Base-by-base conservation (phyloP, 164 flowering plant species). In the Echeveria elegans region DNA sequence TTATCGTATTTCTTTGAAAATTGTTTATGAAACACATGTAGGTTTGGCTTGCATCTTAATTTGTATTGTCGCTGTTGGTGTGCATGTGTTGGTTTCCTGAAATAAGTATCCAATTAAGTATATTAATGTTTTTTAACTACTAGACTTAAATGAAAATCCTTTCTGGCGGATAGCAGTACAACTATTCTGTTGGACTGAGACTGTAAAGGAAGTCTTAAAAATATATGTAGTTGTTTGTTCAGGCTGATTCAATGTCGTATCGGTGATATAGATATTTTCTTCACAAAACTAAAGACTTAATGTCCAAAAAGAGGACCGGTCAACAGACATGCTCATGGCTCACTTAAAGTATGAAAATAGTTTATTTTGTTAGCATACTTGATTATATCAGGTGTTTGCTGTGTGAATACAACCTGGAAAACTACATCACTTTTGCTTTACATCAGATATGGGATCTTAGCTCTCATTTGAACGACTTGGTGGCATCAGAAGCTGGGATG, bases 381-480 rank as follows among this genome's bases (percentile, higher is more conserved):
- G 56, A n/a, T 50, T 2, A 5, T 8, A 50, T 50, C 56, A n/a
- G 56, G 8, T 50, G 52, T 47, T 1, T 16, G 24, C 21, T 50
- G 56, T 8, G 11, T 21, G 56, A 21, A 23, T 50, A 21, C 28
- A 2, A 6, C 21, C 8, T 50, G 8, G 28, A 3, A 50, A 50
- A n/a, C 1, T 6, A n/a, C 21, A 6, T 21, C 10, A 1, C 24
- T 50, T 7, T 50, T 21, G 56, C 28, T 50, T 50, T 21, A n/a
- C 56, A 50, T 71, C 81, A 95, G 99, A 71, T 95, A 34, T 95
- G 99, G 97, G 97, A 92, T 70, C 77, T 92, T 66, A 83, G 83
- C 71, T 76, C 96, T 67, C 94, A 91, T 64, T 77, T 89, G 32
- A 89, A 81, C 75, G 77, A 82, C 71, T 77, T 95, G 75, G 88